Conservation (phyloP, 352 stramenopile genomes). For the Pythium utonaiense region DNA sequence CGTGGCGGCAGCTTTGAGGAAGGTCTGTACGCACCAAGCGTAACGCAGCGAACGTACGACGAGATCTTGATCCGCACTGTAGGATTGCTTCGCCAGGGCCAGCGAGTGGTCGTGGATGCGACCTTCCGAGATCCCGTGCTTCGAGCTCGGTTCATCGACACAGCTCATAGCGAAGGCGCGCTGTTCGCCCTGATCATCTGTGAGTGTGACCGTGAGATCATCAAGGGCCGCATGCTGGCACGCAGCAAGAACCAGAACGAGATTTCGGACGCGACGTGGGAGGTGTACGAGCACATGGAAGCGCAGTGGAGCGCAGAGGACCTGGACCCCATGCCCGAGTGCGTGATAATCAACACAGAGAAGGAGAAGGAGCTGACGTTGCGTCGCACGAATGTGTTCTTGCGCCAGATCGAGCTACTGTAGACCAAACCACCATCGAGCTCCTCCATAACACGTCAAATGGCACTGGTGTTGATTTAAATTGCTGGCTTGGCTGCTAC, state of each 20-base stretch:
- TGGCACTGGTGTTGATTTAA: too few species aligned
- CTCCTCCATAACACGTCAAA: too few species aligned
- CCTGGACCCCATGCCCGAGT: slow-evolving; percentile 33
- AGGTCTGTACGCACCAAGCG: slow-evolving; percentile 51
- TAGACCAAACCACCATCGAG: not conserved
- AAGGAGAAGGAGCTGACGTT: slow-evolving; percentile 69
- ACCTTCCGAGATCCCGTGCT: slow-evolving; percentile 52
- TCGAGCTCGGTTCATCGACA: slow-evolving; percentile 38
- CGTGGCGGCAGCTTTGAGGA: slow-evolving; percentile 41
- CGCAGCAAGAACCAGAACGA: slow-evolving; percentile 38
- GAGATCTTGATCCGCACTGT: slow-evolving; percentile 44
- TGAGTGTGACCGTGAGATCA: slow-evolving; percentile 68
- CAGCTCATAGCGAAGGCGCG: slow-evolving; percentile 43
- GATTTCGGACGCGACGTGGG: slow-evolving; percentile 65
- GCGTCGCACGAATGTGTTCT: slow-evolving; percentile 44
- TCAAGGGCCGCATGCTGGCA: slow-evolving; percentile 54
- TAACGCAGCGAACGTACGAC: slow-evolving; percentile 64
- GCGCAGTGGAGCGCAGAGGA: slow-evolving; percentile 39
- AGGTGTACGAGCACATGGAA: slow-evolving; percentile 68
- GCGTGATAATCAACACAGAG: slow-evolving; percentile 56
- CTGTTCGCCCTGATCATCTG: slow-evolving; percentile 53
- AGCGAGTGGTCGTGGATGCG: slow-evolving; percentile 56
- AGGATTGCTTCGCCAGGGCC: slow-evolving; percentile 36
- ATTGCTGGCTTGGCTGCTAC: too few species aligned
- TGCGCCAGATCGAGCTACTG: slow-evolving; percentile 54